A percentile compares a stretch with the other conserved stretches of the same genome.
These are phyloP conservation scores for Chalciporus sphaerocephalus DNA, from an alignment of 768 basidiomycete species.

Conservation along the genomic window DNA sequence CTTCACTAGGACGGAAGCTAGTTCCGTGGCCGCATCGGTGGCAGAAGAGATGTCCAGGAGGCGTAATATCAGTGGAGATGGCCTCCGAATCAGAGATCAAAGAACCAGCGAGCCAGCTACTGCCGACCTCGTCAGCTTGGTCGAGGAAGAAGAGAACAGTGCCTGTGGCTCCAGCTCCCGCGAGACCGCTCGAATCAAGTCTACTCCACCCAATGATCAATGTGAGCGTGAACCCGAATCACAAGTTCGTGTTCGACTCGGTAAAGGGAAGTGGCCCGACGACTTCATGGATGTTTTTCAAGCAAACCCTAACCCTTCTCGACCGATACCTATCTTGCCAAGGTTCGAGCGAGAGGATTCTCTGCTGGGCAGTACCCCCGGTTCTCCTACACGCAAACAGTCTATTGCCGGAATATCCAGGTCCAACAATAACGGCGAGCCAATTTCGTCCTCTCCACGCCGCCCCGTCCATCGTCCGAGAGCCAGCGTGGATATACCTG, in stretches of 20 bases:
- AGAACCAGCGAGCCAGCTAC: slow-evolving; percentile 58
- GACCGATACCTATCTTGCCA: slow-evolving; percentile 27
- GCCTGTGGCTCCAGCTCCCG: slow-evolving; percentile 48
- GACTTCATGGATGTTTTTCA: slow-evolving; percentile 67
- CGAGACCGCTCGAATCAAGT: slow-evolving; percentile 24
- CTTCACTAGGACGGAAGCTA: slow-evolving; percentile 62
- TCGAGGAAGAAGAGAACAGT: slow-evolving; percentile 60
- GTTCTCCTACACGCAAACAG: slow-evolving; percentile 52
- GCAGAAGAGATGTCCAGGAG: slow-evolving; percentile 39
- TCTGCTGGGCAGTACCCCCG: slow-evolving; percentile 31
- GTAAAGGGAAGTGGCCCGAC: slow-evolving; percentile 81
- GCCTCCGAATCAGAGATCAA: slow-evolving; percentile 46
- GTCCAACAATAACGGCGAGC: slow-evolving; percentile 45
- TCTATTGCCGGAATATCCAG: slow-evolving; percentile 46
- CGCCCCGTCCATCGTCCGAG: slow-evolving; percentile 61
- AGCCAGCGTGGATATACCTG: slow-evolving; percentile 55
- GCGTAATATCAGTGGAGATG: slow-evolving; percentile 26
- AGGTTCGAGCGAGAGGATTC: slow-evolving; percentile 21
- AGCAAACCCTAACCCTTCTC: slow-evolving; percentile 27
- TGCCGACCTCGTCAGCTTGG: slow-evolving; percentile 61
- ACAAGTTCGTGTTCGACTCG: slow-evolving; percentile 49
- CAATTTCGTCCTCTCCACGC: slow-evolving; percentile 36
- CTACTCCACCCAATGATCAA: slow-evolving; percentile 18
- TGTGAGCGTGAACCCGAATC: slow-evolving; percentile 23
- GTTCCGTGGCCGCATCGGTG: slow-evolving; percentile 49